Evolutionary conservation across 352 stramenopile genomes (phyloP).

Genomic region (Plasmopara halstedii): DNA sequence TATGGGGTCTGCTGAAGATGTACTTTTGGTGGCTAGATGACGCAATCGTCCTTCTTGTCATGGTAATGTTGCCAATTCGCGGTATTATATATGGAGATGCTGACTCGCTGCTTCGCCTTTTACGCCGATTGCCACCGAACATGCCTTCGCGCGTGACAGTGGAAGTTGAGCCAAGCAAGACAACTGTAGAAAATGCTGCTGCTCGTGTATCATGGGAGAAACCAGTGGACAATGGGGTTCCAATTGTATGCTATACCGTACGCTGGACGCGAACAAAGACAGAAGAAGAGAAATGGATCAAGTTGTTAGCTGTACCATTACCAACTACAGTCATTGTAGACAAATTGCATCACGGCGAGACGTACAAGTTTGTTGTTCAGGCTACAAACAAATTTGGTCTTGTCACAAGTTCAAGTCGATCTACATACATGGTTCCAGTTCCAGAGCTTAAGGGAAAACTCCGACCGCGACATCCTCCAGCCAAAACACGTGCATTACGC

Average conservation of each 20-base stretch:
- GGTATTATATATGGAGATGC: constrained; percentile 80
- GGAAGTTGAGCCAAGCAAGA: constrained; percentile 50
- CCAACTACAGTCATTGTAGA: constrained; percentile 51
- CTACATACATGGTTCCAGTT: constrained; percentile 80
- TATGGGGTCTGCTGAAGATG: constrained; percentile 45
- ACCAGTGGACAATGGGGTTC: constrained; percentile 62
- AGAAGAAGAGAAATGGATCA: constrained; percentile 72
- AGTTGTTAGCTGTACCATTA: constrained; percentile 58
- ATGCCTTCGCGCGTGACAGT: constrained; percentile 77
- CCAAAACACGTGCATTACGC: constrained; percentile 29
- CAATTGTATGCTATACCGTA: constrained; percentile 79
- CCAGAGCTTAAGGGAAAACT: constrained; percentile 66
- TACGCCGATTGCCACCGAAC: constrained; percentile 65
- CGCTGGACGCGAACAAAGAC: constrained; percentile 73
- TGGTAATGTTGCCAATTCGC: constrained; percentile 70
- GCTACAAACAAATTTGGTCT: constrained; percentile 76
- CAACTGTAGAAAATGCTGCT: constrained; percentile 42
- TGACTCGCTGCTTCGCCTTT: constrained; percentile 55
- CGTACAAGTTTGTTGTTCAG: constrained; percentile 81
- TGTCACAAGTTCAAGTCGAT: constrained; percentile 64
- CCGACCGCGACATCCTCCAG: constrained; percentile 25
- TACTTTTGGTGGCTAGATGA: constrained; percentile 86
- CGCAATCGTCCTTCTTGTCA: constrained; percentile 59
- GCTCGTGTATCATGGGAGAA: constrained; percentile 75
- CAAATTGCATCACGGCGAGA: constrained; percentile 67